These are phyloP conservation scores for Juncus effusus DNA, from an alignment of 176 grass and related monocot genomes.

Conservation along the genomic window DNA sequence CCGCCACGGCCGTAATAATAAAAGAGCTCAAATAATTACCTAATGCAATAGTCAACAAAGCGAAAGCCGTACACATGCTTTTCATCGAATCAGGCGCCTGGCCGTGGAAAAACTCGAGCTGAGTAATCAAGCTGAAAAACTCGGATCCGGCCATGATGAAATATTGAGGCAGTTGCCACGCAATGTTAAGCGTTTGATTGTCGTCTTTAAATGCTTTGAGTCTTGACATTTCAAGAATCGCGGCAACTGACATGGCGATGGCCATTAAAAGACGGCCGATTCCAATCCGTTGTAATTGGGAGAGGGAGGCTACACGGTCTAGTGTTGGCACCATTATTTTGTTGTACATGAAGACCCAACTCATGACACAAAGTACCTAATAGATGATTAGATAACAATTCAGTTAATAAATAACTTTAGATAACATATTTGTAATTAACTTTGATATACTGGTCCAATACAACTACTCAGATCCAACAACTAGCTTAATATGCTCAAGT, in stretches of 20 bases:
- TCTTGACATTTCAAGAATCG: conserved; percentile 50
- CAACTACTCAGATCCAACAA: no score
- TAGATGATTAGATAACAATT: no score
- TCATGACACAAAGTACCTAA: conserved; percentile 11
- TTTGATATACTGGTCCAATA: no score
- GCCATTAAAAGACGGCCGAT: conserved; percentile 63
- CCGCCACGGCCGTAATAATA: conserved; percentile 44
- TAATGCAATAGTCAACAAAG: conserved; percentile 49
- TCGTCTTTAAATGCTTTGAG: conserved; percentile 32
- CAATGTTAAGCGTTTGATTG: conserved; percentile 36
- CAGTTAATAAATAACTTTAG: no score
- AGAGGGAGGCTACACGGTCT: conserved; percentile 13
- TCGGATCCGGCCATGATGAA: conserved; percentile 54
- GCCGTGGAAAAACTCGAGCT: conserved; percentile 63
- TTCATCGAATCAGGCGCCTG: conserved; percentile 72
- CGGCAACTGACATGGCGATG: conserved; percentile 58
- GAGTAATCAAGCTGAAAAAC: conserved; percentile 53
- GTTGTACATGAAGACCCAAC: conserved; percentile 32
- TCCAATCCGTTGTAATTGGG: conserved; percentile 61
- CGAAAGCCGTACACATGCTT: conserved; percentile 55
- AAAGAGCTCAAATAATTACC: conserved; percentile 78
- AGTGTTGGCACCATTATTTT: conserved; percentile 22
- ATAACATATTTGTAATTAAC: no score
- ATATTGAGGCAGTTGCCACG: conserved; percentile 80
- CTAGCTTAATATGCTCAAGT: no score